Base-by-base conservation (phyloP, 1,139 yeast species). In the Pichia sp. region DNA sequence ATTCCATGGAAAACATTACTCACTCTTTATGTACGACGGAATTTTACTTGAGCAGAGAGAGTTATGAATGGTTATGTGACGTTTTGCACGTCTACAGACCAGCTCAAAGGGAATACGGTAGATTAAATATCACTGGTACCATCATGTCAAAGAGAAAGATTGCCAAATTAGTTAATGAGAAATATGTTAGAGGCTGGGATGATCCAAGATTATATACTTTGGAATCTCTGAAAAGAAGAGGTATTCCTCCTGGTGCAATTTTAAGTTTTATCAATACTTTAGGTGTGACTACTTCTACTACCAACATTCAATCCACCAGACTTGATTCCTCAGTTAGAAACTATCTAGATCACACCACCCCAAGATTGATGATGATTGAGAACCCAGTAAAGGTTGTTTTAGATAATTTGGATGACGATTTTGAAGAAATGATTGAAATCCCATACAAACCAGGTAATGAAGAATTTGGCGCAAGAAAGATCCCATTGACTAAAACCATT, bases 211-310 rank as follows among this genome's bases (percentile, higher is more conserved):
- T 94, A 60, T 92, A 81, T 65, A 94, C 99, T 7, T 75, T 94
- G 55, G 98, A 88, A 58, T 96, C 95, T 40, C 81, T 94, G 49
- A 84, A 87, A 62, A 85, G 99, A 66, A 85, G 99, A 64, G 99
- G 99, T 69, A 82, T 94, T 7, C 98, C 99, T 53, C 98, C 99
- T n/a, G 97, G 97, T 35, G 97, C 97, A 29, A 86, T 94, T 61
- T 73, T 94, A 58, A 77, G 88, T 37, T 94, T 94, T 64, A 85
- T 94, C 59, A 87, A 90, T 62, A 94, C 96, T 40, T 75, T 94
- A 55, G 99, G 99, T 58, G 98, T 94, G 45, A 94, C 98, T 41
- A 92, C 97, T 2, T 75, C 90, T 42, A 84, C 90, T 38, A 83
- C 96, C 41, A 88, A 87, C 60, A 94, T 94, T 62, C 97, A 92